Conservation (phyloP, 176 grass and related monocot genomes). For the Melocanna baccifera region DNA sequence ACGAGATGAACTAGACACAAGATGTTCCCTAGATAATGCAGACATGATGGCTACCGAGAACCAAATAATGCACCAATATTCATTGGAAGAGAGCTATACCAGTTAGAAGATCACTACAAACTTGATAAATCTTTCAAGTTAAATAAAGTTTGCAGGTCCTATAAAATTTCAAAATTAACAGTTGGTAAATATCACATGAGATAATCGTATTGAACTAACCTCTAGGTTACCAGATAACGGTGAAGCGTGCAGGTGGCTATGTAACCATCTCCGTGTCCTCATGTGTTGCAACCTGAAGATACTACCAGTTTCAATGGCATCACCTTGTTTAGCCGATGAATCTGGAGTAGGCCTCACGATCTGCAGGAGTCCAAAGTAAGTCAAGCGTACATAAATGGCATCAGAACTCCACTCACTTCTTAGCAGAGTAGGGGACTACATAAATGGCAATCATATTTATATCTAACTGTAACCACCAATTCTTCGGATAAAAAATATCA, state of each 20-base stretch:
- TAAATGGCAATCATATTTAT: not conserved
- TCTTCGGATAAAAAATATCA: not conserved
- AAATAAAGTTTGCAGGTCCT: not conserved
- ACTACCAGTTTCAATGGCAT: conserved; percentile 51
- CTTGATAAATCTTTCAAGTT: not conserved
- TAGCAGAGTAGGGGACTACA: not conserved
- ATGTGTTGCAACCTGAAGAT: conserved; percentile 70
- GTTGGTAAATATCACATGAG: not conserved
- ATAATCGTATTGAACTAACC: conserved; percentile 42
- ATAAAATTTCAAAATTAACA: not conserved
- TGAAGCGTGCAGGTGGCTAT: conserved; percentile 73
- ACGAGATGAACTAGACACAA: conserved; percentile 7
- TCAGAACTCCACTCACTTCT: not conserved
- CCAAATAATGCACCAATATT: not conserved
- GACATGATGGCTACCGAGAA: conserved; percentile 6
- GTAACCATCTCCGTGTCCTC: conserved; percentile 67
- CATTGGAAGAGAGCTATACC: not conserved
- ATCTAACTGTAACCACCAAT: not conserved
- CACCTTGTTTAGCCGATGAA: conserved; percentile 64
- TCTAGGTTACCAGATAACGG: conserved; percentile 79
- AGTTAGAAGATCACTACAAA: not conserved
- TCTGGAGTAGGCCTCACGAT: conserved; percentile 49
- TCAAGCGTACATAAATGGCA: not conserved
- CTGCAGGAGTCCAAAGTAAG: conserved; percentile 30
- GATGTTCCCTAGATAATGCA: not conserved